Percentiles rank a stretch among this genome's conserved stretches.
phyloP scores from a whole-genome alignment of 208 protist species.

The Borovskyia barvae region DNA sequence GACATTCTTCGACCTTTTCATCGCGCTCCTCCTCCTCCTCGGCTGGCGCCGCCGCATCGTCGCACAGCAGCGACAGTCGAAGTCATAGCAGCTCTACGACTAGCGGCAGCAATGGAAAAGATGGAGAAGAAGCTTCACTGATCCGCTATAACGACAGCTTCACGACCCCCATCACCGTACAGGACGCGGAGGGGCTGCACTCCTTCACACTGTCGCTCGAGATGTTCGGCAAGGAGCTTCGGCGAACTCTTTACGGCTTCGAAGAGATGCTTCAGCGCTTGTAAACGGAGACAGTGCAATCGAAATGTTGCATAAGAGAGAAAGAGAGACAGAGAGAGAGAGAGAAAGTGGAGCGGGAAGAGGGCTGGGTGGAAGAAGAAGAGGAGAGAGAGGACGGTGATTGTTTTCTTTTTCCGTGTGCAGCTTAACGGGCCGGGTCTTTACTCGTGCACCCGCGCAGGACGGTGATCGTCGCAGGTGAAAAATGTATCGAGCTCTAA shows the following conservation, averaged over 20 bases:
- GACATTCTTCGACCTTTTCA: neutral
- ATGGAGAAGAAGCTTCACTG: constrained; percentile 8
- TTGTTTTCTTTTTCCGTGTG: too few species aligned
- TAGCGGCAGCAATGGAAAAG: neutral
- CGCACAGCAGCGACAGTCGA: neutral
- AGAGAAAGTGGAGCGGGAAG: too few species aligned
- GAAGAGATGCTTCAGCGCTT: constrained; percentile 69
- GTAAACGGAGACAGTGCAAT: constrained; percentile 11
- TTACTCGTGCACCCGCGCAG: too few species aligned
- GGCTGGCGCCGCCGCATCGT: neutral
- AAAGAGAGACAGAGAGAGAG: too few species aligned
- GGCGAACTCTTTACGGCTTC: constrained; percentile 50
- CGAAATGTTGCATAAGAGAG: too few species aligned
- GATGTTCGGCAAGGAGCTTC: constrained; percentile 71
- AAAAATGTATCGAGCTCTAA: too few species aligned
- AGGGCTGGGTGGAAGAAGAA: too few species aligned
- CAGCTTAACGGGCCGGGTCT: too few species aligned
- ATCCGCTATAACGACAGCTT: constrained; percentile 71
- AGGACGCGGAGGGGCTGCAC: constrained; percentile 72
- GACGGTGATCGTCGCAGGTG: too few species aligned
- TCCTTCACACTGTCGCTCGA: constrained; percentile 53
- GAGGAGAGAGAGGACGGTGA: too few species aligned
- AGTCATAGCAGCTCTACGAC: neutral
- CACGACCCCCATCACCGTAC: constrained; percentile 54
- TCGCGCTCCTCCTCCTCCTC: neutral